Conservation (phyloP, 2,329 filamentous ascomycete genomes). For the Ampelomyces quisqualis region DNA sequence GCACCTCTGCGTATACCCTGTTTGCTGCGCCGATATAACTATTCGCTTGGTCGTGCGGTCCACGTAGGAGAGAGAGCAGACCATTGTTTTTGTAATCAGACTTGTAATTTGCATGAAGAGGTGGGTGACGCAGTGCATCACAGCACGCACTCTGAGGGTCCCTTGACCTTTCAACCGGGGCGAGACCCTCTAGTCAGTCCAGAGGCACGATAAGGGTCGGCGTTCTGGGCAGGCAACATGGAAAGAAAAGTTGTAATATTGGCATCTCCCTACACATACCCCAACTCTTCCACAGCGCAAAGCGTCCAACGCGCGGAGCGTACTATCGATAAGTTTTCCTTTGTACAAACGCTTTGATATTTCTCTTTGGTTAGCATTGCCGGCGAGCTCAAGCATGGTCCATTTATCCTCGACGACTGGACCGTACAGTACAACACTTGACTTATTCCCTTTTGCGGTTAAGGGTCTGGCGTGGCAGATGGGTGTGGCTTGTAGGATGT, state of each 20-base stretch:
- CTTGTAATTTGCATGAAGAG: constrained; percentile 42
- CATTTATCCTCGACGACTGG: constrained; percentile 14
- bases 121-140: constrained; percentile 9
- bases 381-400: constrained; percentile 24
- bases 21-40: constrained; percentile 24
- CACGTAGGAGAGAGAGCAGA: constrained; percentile 6
- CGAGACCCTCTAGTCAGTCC: background rate
- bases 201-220: constrained; percentile 1
- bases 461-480: background rate
- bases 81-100: constrained; percentile 43
- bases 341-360: constrained; percentile 28
- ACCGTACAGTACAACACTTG: constrained; percentile 22
- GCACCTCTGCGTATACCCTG: constrained; percentile 29
- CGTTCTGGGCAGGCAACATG: constrained; percentile 8
- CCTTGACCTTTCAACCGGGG: background rate
- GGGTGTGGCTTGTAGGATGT: background rate
- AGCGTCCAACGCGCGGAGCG: constrained; percentile 2
- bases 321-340: constrained; percentile 34
- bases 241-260: constrained; percentile 35
- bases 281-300: constrained; percentile 12
- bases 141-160: too few relatives aligned
- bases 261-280: constrained; percentile 29
- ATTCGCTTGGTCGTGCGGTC: constrained; percentile 16
- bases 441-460: constrained; percentile 1
- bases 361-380: constrained; percentile 33